Base-by-base conservation (phyloP, 2,329 filamentous ascomycete species). In the Ceratocystis smalleyi region DNA sequence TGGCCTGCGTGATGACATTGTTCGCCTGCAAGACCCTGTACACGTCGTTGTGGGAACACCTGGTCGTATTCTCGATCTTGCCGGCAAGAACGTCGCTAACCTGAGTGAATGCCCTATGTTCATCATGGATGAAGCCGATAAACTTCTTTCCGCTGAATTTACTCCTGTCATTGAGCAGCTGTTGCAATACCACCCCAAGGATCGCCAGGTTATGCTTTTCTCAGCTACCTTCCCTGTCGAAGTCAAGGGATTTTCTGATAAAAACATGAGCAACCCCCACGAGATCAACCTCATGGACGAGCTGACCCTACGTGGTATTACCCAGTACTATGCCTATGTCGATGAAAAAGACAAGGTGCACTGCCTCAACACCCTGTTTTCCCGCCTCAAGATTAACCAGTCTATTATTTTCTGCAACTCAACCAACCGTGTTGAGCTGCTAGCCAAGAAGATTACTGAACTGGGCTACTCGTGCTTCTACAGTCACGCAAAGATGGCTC, bases 371-470 rank as follows among this genome's bases (percentile, higher is more conserved):
- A 99, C 94, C 0, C 86, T 99, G 68, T 99, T 99, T 80, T 96
- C 91, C 70, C 96, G 96, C 77, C 84, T 99, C 17, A 92, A 99
- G 76, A 99, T 99, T 78, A 99, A 99, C 77, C 94, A 99, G 79
- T 99, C 95, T 68, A 99, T 99, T 78, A 99, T 99, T 74, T 99
- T 99, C 79, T 99, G 94, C 78, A 99, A 99, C 77, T 99, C 94
- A 49, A 99, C 94, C 63, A 97, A 97, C 75, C 89, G 94, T 69
- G 94, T 99, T 67, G 94, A 99, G 76, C 81, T 99, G 63, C 83
- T 99, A 30, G 94, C 94, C 61, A 99, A 99, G 81, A 99, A 99
- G 77, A 99, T 99, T 72, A 99, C 95, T 59, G 95, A 99, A 75
- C 84, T 99, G 69, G 94, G 94, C 69, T 99, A 99, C 77, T 99